Evolutionary conservation across 2,329 filamentous ascomycete genomes (phyloP).

Genomic region (Beauveria bassiana): DNA sequence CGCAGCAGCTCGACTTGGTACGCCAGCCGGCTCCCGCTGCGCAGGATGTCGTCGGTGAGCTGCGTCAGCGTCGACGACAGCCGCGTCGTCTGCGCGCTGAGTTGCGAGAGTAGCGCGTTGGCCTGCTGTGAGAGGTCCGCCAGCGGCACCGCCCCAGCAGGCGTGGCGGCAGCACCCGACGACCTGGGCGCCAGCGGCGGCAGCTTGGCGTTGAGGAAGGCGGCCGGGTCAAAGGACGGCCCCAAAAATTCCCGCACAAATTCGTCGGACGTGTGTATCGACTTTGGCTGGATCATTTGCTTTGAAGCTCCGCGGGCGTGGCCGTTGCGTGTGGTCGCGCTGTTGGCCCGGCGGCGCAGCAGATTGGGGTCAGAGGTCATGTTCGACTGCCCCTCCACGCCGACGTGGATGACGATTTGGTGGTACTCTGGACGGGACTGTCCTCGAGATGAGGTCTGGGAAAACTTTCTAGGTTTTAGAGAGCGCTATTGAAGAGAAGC

Average conservation of each 20-base stretch:
- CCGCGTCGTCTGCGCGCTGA: conserved; percentile 81
- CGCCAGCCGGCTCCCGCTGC: conserved; percentile 77
- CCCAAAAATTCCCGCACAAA: conserved; percentile 68
- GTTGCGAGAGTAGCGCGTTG: conserved; percentile 75
- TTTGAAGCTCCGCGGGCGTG: conserved; percentile 33
- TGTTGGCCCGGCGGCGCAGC: conserved; percentile 37
- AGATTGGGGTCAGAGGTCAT: conserved; percentile 25
- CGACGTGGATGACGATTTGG: background rate
- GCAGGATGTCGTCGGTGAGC: conserved; percentile 88
- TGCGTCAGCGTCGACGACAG: conserved; percentile 76
- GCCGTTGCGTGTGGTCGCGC: conserved; percentile 32
- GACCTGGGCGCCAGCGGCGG: conserved; percentile 53
- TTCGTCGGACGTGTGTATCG: conserved; percentile 61
- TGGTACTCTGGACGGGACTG: background rate
- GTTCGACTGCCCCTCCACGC: background rate
- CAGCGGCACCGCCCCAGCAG: conserved; percentile 46
- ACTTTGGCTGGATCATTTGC: conserved; percentile 38
- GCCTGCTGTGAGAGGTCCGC: conserved; percentile 74
- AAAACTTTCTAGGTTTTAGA: background rate
- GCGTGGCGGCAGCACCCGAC: conserved; percentile 5
- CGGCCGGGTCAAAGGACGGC: conserved; percentile 70
- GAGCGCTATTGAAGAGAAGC: background rate
- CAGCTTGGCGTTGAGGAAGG: conserved; percentile 75
- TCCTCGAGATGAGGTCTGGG: background rate
- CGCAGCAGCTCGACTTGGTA: conserved; percentile 92